Evolutionary conservation across 148 eudicot species (phyloP).

Genomic region (Tetragonia tetragonoides): DNA sequence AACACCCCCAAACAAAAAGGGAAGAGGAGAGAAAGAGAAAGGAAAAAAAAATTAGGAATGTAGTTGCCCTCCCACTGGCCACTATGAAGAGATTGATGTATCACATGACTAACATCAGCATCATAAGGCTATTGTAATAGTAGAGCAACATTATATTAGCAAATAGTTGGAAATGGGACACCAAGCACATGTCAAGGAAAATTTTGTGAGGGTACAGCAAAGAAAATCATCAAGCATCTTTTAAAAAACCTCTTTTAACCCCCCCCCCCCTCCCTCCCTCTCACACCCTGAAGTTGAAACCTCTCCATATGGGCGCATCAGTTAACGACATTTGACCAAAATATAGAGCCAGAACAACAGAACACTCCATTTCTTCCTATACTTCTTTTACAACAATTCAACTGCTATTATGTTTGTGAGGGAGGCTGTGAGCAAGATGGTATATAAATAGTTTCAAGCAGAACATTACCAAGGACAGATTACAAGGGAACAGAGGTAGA

Average conservation of each 20-base stretch:
- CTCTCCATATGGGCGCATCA: neutral
- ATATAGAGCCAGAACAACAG: neutral
- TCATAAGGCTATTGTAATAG: neutral
- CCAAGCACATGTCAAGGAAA: neutral
- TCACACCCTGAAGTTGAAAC: neutral
- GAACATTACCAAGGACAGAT: neutral
- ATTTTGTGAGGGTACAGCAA: neutral
- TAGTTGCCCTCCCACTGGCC: neutral
- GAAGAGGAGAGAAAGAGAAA: neutral
- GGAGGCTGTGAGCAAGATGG: neutral
- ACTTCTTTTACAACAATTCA: neutral
- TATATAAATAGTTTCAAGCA: neutral
- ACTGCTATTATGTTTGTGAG: neutral
- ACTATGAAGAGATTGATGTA: neutral
- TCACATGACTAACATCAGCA: neutral
- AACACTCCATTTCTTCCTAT: neutral
- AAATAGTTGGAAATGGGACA: neutral
- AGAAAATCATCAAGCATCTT: neutral
- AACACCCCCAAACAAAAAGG: too few species aligned
- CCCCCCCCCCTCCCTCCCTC: neutral
- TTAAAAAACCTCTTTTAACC: neutral
- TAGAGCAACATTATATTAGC: neutral
- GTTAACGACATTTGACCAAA: neutral
- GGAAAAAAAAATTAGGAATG: neutral
- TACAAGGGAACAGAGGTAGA: neutral